Conservation (phyloP, 345 rosid genomes). For the Linum usitatissimum region DNA sequence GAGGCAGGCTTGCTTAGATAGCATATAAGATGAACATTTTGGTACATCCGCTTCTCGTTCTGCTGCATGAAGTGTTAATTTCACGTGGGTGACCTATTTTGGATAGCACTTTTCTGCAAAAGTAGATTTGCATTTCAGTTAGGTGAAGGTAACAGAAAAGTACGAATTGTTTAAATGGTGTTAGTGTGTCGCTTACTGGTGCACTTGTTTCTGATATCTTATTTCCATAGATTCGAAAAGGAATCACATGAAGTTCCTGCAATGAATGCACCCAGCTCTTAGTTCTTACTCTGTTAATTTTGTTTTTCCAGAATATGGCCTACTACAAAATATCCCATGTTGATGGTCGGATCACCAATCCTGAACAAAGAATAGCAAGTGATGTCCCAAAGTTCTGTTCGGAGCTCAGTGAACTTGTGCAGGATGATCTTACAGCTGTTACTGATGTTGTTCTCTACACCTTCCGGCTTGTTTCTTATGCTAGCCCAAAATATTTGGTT, state of each 20-base stretch:
- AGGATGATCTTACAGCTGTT: conserved; percentile 83
- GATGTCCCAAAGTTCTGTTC: conserved; percentile 92
- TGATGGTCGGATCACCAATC: conserved; percentile 84
- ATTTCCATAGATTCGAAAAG: not conserved
- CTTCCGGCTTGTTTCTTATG: conserved; percentile 93
- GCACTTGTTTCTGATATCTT: not conserved
- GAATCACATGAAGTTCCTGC: not conserved
- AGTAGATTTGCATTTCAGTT: not conserved
- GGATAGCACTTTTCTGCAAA: not conserved
- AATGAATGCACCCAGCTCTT: not conserved
- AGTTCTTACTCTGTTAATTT: conserved; percentile 4
- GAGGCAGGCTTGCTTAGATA: not conserved
- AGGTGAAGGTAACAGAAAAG: not conserved
- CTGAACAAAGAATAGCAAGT: conserved; percentile 93
- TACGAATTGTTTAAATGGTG: not conserved
- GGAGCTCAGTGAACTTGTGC: conserved; percentile 90
- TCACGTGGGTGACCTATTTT: not conserved
- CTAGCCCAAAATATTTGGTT: conserved; percentile 91
- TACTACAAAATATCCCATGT: conserved; percentile 97
- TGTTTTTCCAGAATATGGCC: conserved; percentile 76
- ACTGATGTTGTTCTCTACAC: conserved; percentile 81
- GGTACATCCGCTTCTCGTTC: not conserved
- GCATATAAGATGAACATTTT: not conserved
- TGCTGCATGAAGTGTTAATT: not conserved
- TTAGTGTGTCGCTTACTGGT: not conserved